Evolutionary conservation across 305 asterid genomes (phyloP).

Genomic region (Nicotiana rustica): DNA sequence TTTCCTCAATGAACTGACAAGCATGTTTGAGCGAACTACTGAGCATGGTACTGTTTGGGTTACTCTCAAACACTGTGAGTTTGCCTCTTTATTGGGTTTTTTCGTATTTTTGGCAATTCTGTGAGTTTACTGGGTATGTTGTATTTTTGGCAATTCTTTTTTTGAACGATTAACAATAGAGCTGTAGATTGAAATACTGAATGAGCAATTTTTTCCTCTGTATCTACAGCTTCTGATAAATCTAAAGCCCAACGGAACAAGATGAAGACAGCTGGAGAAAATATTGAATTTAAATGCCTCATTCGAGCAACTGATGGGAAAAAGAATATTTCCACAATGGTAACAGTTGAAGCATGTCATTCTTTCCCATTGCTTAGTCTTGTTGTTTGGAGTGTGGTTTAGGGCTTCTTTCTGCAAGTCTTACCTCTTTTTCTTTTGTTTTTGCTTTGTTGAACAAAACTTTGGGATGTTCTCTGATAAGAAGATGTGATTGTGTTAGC

Average conservation of each 20-base stretch:
- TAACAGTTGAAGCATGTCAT: slow-evolving; percentile 34
- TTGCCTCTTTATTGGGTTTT: slow-evolving; percentile 17
- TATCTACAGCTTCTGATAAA: slow-evolving; percentile 80
- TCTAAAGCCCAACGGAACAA: slow-evolving; percentile 77
- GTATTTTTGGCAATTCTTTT: slow-evolving; percentile 10
- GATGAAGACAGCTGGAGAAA: slow-evolving; percentile 78
- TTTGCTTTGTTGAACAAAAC: background rate
- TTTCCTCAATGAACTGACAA: slow-evolving; percentile 80
- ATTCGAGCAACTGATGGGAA: slow-evolving; percentile 94
- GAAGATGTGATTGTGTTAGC: background rate
- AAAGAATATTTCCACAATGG: slow-evolving; percentile 84
- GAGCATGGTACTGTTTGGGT: slow-evolving; percentile 96
- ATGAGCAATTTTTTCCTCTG: slow-evolving; percentile 22
- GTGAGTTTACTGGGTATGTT: no score
- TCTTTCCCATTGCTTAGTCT: background rate
- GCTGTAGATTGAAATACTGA: background rate
- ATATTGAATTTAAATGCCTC: slow-evolving; percentile 80
- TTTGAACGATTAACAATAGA: background rate
- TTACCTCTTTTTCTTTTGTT: background rate
- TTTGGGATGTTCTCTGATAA: background rate
- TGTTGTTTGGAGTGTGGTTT: background rate
- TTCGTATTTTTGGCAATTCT: slow-evolving; percentile 19
- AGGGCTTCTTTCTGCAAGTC: background rate
- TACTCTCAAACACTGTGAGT: slow-evolving; percentile 82
- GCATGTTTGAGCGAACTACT: slow-evolving; percentile 84